Conservation (phyloP, 768 basidiomycete species). For the Trametopsis cervina region DNA sequence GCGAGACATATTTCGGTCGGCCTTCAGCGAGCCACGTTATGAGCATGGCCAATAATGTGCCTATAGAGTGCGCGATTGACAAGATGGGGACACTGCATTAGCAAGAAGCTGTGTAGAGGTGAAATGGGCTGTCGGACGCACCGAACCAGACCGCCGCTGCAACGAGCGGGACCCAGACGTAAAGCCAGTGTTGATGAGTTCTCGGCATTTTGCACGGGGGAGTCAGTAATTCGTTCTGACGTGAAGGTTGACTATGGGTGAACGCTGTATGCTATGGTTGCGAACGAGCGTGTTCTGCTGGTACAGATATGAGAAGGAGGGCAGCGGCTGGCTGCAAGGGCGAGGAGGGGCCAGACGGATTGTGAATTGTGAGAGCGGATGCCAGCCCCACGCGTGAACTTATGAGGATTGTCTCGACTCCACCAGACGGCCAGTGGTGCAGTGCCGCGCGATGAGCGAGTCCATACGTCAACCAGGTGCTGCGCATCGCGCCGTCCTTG, state of each 20-base stretch:
- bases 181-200: slow-evolving; percentile 46
- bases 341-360: neutral
- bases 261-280: too few species aligned
- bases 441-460: too few species aligned
- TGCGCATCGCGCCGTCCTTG: too few species aligned
- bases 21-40: slow-evolving; percentile 68
- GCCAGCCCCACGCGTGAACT: too few species aligned
- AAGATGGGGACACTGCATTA: neutral
- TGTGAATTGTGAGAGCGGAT: neutral
- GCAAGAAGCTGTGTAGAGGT: neutral
- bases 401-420: too few species aligned
- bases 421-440: too few species aligned
- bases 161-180: slow-evolving; percentile 58
- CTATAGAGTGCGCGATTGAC: too few species aligned
- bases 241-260: neutral
- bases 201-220: slow-evolving; percentile 7
- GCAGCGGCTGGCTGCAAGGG: neutral
- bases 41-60: slow-evolving; percentile 60
- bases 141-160: slow-evolving; percentile 62
- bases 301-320: neutral
- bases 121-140: slow-evolving; percentile 20
- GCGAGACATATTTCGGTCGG: slow-evolving; percentile 48
- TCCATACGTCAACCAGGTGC: too few species aligned
- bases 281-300: neutral
- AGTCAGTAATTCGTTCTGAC: slow-evolving; percentile 15